phyloP scores from a whole-genome alignment of 2,329 filamentous ascomycete species.

The Monilinia vaccinii-corymbosi region DNA sequence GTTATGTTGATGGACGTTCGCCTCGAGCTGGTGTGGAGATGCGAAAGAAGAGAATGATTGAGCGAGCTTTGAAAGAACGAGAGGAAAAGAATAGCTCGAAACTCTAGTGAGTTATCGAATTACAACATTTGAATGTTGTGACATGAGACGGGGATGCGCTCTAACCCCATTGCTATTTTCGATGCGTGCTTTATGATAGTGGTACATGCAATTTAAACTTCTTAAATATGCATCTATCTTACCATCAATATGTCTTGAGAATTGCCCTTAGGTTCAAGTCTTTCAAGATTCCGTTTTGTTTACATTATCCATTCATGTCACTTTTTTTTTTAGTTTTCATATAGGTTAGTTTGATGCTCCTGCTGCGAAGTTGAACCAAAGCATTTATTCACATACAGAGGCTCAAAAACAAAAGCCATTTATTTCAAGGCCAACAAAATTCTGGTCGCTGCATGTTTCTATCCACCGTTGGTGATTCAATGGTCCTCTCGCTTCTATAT shows the following conservation, averaged over 20 bases:
- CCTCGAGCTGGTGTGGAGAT: slow-evolving; percentile 26
- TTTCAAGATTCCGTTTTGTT: no score
- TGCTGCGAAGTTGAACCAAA: background rate
- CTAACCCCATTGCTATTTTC: background rate
- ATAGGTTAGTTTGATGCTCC: no score
- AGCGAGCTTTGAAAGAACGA: slow-evolving; percentile 18
- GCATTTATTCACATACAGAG: background rate
- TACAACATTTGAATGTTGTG: background rate
- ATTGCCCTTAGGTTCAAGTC: background rate
- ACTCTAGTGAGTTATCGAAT: background rate
- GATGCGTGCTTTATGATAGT: background rate
- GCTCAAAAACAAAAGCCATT: background rate
- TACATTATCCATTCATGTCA: no score
- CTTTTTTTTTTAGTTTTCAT: background rate
- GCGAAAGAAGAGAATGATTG: slow-evolving; percentile 26
- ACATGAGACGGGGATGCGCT: background rate
- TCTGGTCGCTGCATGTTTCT: background rate
- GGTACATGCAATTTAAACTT: background rate
- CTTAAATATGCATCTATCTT: background rate
- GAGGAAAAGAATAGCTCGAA: background rate
- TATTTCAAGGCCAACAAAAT: background rate
- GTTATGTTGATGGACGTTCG: slow-evolving; percentile 24
- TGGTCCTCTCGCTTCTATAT: background rate
- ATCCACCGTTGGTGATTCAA: accelerated
- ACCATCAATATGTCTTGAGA: background rate